Conservation (phyloP, 768 basidiomycete genomes). For the Podaxis sp. region DNA sequence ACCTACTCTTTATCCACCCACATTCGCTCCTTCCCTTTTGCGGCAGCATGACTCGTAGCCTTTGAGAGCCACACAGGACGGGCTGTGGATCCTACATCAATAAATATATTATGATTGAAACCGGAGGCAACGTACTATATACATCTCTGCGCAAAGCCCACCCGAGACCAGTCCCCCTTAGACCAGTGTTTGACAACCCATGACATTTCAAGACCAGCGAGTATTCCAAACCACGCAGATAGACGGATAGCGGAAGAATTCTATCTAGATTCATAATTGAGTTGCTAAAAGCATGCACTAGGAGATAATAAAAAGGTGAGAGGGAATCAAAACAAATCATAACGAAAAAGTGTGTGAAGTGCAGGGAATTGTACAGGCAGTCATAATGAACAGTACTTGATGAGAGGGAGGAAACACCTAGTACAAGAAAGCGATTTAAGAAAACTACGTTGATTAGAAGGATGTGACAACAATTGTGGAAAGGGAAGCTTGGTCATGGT, state of each 20-base stretch:
- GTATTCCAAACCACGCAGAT: not conserved
- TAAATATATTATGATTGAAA: not conserved
- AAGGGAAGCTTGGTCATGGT: not conserved
- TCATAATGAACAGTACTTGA: conserved; percentile 1
- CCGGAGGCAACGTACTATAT: not conserved
- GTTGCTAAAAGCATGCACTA: conserved; percentile 7
- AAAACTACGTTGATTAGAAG: conserved; percentile 4
- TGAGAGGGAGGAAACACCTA: not conserved
- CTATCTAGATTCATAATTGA: conserved; percentile 10
- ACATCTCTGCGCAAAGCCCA: not conserved
- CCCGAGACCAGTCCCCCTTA: not conserved
- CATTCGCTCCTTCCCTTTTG: not conserved
- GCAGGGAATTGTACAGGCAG: not conserved
- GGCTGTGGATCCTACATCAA: not conserved
- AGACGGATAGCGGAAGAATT: not conserved
- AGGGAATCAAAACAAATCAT: not conserved
- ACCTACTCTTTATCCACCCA: not conserved
- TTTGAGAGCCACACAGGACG: not conserved
- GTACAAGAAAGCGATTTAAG: conserved; percentile 1
- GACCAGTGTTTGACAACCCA: not conserved
- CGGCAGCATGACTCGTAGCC: not conserved
- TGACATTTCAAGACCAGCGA: not conserved
- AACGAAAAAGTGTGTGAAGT: not conserved
- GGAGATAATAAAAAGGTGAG: not conserved
- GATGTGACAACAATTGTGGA: not conserved